Base-by-base conservation (phyloP, 768 basidiomycete species). In the Rhodosporidiobolus sp. region DNA sequence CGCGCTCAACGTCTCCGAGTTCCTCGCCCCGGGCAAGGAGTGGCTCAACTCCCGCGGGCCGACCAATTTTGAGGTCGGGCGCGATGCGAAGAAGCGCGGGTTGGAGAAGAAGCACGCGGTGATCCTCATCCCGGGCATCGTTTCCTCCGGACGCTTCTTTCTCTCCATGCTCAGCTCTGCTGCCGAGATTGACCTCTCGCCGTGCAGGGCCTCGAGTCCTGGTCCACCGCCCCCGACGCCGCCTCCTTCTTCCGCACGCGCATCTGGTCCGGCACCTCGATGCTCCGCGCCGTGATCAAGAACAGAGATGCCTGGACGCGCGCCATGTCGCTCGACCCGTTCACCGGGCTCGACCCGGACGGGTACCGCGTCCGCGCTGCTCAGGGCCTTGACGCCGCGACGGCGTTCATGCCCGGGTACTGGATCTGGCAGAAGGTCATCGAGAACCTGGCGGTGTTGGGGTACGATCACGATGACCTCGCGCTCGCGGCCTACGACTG, bases 211-310 rank as follows among this genome's bases (percentile, higher is more conserved):
- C 83, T 97, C 69, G 94, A 97, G 79, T 93, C 91, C 12, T 99
- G 96, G 95, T 89, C 91, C 9, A 95, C 95, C 0, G 84, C 87
- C 10, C 88, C 89, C 0, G 91, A 91, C 68, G 90, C 92, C 73
- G 87, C 91, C 10, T 79, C 88, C 0, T 96, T 93, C 83, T 98
- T 99, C 80, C 87, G 94, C n/a, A 89, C 95, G 81, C 89, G 92
- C 12, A 76, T 85, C 49, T 86, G 85, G 85, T 84, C 82, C 8
- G 79, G 77, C 4, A 78, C 79, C 11, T 63, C 38, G 58, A 94
- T 92, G 92, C 80, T 94, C 50, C 87, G 90, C 2, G 90, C 93
- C 78, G 86, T 88, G 28, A 87, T 89, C 2, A 90, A 92, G 80
- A 90, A 92, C 79, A 87, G 88, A 74, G 90, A 95, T 64, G 87